Conservation (phyloP, 2,329 filamentous ascomycete species). For the Alternaria postmessia region DNA sequence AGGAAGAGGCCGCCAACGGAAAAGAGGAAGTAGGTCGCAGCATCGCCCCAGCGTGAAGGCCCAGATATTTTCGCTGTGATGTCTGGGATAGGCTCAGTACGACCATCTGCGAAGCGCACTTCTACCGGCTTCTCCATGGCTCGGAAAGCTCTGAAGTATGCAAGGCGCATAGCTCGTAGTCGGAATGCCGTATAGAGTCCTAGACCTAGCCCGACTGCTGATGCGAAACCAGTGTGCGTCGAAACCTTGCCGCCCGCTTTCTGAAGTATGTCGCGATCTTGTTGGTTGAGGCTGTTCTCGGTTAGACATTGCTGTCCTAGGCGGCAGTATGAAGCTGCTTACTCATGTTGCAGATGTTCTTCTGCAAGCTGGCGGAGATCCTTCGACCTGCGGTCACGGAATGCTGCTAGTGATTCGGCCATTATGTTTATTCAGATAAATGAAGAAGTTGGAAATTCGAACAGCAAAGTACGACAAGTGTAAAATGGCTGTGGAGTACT, state of each 20-base stretch:
- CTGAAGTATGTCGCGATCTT: conserved; percentile 66
- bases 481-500: not conserved
- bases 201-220: conserved; percentile 66
- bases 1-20: conserved; percentile 68
- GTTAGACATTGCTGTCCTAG: conserved; percentile 14
- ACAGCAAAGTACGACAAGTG: not conserved
- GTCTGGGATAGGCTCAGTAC: conserved; percentile 68
- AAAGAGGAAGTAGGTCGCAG: conserved; percentile 70
- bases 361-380: conserved; percentile 43
- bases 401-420: conserved; percentile 44
- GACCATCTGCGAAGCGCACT: conserved; percentile 68
- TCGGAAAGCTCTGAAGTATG: conserved; percentile 69
- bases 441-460: not conserved
- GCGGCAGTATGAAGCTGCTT: conserved; percentile 8
- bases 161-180: conserved; percentile 62
- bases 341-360: conserved; percentile 47
- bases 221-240: conserved; percentile 65
- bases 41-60: conserved; percentile 66
- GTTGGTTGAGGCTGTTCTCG: conserved; percentile 54
- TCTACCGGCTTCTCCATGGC: conserved; percentile 68
- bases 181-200: conserved; percentile 63
- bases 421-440: conserved; percentile 17
- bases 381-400: conserved; percentile 37
- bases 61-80: conserved; percentile 62
- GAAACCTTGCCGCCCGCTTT: conserved; percentile 64